Conservation (phyloP, 108 stramenopile species). For the Skeletonema marinoi region DNA sequence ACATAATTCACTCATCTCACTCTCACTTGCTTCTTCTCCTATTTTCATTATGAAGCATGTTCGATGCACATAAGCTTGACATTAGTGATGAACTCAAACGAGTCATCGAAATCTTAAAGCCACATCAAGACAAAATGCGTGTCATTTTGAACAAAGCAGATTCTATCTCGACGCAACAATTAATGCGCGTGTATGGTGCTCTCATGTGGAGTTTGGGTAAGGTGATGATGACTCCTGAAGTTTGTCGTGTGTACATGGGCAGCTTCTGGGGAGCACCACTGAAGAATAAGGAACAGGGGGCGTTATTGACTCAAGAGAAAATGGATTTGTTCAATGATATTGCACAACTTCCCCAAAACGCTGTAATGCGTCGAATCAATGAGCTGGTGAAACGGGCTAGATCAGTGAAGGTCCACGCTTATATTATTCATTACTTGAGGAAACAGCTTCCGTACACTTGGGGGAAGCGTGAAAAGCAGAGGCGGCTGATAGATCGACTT, state of each 20-base stretch:
- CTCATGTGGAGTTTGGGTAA: slow-evolving; percentile 96
- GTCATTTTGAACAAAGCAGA: slow-evolving; percentile 89
- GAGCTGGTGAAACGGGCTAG: slow-evolving; percentile 98
- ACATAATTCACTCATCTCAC: not conserved
- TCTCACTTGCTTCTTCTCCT: not conserved
- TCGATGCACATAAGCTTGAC: slow-evolving; percentile 91
- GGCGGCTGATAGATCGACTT: slow-evolving; percentile 87
- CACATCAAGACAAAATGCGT: slow-evolving; percentile 81
- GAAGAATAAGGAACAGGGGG: slow-evolving; percentile 81
- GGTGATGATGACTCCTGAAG: slow-evolving; percentile 97
- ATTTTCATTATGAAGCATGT: slow-evolving; percentile 52
- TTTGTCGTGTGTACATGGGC: slow-evolving; percentile 98
- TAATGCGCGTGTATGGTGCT: slow-evolving; percentile 93
- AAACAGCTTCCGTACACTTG: slow-evolving; percentile 97
- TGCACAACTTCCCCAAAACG: slow-evolving; percentile 91
- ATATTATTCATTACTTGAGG: slow-evolving; percentile 96
- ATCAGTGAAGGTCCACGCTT: slow-evolving; percentile 97
- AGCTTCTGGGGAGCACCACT: slow-evolving; percentile 95
- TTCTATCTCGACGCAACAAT: slow-evolving; percentile 78
- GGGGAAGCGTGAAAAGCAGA: slow-evolving; percentile 94
- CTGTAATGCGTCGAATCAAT: slow-evolving; percentile 97
- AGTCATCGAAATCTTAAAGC: slow-evolving; percentile 74
- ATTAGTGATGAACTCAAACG: slow-evolving; percentile 86
- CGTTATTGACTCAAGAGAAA: slow-evolving; percentile 87
- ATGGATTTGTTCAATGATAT: slow-evolving; percentile 95